A percentile compares a stretch with the other conserved stretches of the same genome.
phyloP scores from a whole-genome alignment of 768 basidiomycete genomes.

The Trametes cubensis region DNA sequence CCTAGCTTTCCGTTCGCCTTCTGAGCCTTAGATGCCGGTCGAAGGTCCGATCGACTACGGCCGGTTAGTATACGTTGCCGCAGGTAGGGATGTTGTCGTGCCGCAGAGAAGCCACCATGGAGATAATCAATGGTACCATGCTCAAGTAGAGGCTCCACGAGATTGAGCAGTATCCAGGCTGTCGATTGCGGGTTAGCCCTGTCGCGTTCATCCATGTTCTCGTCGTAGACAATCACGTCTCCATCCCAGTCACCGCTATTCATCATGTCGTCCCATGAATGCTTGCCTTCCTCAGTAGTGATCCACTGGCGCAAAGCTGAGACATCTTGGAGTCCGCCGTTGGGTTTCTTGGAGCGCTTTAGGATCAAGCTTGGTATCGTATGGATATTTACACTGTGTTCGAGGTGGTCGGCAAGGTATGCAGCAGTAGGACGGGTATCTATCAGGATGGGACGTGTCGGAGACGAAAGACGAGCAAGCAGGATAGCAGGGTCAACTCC shows the following conservation, averaged over 20 bases:
- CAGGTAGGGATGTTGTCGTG: constrained; percentile 59
- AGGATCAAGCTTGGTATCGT: constrained; percentile 85
- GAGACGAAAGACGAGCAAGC: constrained; percentile 46
- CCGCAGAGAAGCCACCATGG: constrained; percentile 68
- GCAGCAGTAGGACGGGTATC: constrained; percentile 77
- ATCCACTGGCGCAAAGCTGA: constrained; percentile 78
- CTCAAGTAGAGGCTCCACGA: constrained; percentile 61
- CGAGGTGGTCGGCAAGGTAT: constrained; percentile 66
- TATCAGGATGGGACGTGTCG: constrained; percentile 71
- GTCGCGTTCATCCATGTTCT: constrained; percentile 73
- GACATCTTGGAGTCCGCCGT: constrained; percentile 64
- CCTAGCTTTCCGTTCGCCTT: constrained; percentile 36
- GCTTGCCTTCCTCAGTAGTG: constrained; percentile 75
- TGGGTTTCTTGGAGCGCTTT: constrained; percentile 77
- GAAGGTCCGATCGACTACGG: constrained; percentile 5
- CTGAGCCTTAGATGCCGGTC: constrained; percentile 10
- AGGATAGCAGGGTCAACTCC: constrained; percentile 52
- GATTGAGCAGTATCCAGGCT: constrained; percentile 71
- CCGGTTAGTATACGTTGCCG: constrained; percentile 45
- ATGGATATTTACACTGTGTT: constrained; percentile 77
- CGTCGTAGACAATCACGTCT: constrained; percentile 74
- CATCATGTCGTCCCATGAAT: constrained; percentile 69
- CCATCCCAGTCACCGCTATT: constrained; percentile 67
- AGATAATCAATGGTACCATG: constrained; percentile 66
- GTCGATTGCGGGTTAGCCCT: constrained; percentile 55